These are phyloP conservation scores for Penicillium pulvis DNA, from an alignment of 495 filamentous ascomycete genomes.

Conservation along the genomic window DNA sequence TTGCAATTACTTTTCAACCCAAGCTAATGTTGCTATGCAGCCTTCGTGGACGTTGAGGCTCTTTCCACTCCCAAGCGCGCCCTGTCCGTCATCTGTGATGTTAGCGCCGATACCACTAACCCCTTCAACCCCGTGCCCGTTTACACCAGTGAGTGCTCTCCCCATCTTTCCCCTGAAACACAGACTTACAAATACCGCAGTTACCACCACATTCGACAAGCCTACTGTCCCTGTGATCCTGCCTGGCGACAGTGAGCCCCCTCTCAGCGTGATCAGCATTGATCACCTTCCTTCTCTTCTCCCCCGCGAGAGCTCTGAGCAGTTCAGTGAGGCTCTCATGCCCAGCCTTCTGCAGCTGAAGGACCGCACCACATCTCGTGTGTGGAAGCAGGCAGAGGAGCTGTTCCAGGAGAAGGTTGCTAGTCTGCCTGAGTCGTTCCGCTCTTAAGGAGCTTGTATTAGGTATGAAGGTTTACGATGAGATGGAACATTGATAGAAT, in stretches of 20 bases:
- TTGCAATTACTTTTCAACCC: neutral
- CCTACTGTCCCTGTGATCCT: conserved; percentile 74
- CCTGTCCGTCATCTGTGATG: conserved; percentile 86
- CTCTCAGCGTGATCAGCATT: conserved; percentile 78
- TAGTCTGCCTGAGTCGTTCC: conserved; percentile 56
- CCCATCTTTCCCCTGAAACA: neutral
- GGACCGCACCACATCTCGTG: conserved; percentile 66
- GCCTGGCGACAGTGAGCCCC: conserved; percentile 54
- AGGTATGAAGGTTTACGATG: conserved; percentile 19
- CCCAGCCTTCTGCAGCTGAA: conserved; percentile 79
- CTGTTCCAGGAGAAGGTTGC: conserved; percentile 84
- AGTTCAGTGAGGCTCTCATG: conserved; percentile 78
- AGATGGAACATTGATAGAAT: conserved; percentile 27
- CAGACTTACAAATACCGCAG: neutral
- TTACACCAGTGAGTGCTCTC: conserved; percentile 54
- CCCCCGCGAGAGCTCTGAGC: conserved; percentile 83
- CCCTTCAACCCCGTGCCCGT: conserved; percentile 81
- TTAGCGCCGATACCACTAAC: conserved; percentile 76
- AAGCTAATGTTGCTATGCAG: neutral
- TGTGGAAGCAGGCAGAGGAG: conserved; percentile 83
- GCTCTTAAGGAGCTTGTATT: conserved; percentile 15
- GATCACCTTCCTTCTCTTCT: conserved; percentile 89
- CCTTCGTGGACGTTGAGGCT: conserved; percentile 71
- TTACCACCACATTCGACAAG: conserved; percentile 78
- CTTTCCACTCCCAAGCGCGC: conserved; percentile 69